phyloP scores from a whole-genome alignment of 2,329 filamentous ascomycete genomes.

The Aspergillus awamori region DNA sequence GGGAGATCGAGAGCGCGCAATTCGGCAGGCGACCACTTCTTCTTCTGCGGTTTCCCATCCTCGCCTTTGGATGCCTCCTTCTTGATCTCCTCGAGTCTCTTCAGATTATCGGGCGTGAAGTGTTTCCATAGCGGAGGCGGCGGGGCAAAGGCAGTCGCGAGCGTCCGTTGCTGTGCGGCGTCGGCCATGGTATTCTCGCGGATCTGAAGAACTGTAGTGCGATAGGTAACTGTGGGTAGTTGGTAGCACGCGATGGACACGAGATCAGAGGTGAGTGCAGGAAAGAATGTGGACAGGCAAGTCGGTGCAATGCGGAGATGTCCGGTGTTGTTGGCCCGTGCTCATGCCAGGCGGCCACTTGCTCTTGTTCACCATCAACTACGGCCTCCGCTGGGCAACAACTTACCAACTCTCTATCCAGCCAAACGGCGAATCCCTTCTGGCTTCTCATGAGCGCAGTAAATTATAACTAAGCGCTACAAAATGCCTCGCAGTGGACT shows the following conservation, averaged over 20 bases:
- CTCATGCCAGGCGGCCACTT: conserved; percentile 8
- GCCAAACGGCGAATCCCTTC: background rate
- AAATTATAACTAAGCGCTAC: conserved; percentile 3
- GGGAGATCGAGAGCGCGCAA: conserved; percentile 58
- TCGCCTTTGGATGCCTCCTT: conserved; percentile 37
- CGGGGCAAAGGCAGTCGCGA: conserved; percentile 73
- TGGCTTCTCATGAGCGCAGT: conserved; percentile 14
- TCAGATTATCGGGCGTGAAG: conserved; percentile 76
- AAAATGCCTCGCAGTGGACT: conserved; percentile 34
- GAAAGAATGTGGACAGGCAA: background rate
- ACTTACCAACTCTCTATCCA: background rate
- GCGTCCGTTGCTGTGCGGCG: conserved; percentile 48
- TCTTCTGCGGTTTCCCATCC: conserved; percentile 33
- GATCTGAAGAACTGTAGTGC: background rate
- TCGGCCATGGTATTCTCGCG: conserved; percentile 60
- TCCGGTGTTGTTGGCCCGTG: conserved; percentile 24
- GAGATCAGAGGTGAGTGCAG: background rate
- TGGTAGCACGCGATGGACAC: background rate
- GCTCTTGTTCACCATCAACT: no score
- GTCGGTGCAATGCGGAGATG: conserved; percentile 19
- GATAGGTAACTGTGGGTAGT: background rate
- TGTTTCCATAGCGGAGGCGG: conserved; percentile 89
- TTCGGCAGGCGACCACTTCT: conserved; percentile 38
- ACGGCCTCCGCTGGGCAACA: background rate
- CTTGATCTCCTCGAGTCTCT: conserved; percentile 58